A percentile compares a stretch with the other conserved stretches of the same genome.
Conservation (phyloP, 140 eudicot species). For the Oenanthe javanica region DNA sequence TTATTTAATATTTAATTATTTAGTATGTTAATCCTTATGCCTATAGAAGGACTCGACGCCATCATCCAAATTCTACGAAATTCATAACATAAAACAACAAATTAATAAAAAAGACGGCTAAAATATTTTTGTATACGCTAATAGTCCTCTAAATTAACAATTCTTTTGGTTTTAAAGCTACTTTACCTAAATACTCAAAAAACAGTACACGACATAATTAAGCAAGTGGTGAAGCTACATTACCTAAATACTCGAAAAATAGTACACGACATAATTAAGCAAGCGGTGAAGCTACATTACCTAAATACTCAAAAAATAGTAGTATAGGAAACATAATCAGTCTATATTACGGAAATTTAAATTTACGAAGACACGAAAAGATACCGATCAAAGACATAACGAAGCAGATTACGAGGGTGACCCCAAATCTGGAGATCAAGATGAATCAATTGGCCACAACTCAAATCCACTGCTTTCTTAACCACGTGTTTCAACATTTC, state of each 20-base stretch:
- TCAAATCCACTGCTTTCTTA: slow-evolving; percentile 41
- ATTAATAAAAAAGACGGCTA: too few relatives aligned
- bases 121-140: too few relatives aligned
- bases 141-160: too few relatives aligned
- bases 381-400: slow-evolving; percentile 40
- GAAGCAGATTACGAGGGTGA: slow-evolving; percentile 30
- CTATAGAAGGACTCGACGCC: not conserved
- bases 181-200: too few relatives aligned
- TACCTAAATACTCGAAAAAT: too few relatives aligned
- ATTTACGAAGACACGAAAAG: not conserved
- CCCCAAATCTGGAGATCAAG: slow-evolving; percentile 29
- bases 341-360: not conserved
- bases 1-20: too few relatives aligned
- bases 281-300: not conserved
- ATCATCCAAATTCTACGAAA: not conserved
- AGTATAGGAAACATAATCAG: not conserved
- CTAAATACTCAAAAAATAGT: not conserved
- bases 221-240: too few relatives aligned
- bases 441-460: slow-evolving; percentile 42
- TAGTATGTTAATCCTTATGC: not conserved
- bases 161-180: too few relatives aligned
- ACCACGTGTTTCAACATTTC: slow-evolving; percentile 10
- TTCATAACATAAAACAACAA: not conserved
- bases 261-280: not conserved
- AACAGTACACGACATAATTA: too few relatives aligned